Evolutionary conservation across 1,139 yeast genomes (phyloP).

Genomic region (Suhomyces terraborum): DNA sequence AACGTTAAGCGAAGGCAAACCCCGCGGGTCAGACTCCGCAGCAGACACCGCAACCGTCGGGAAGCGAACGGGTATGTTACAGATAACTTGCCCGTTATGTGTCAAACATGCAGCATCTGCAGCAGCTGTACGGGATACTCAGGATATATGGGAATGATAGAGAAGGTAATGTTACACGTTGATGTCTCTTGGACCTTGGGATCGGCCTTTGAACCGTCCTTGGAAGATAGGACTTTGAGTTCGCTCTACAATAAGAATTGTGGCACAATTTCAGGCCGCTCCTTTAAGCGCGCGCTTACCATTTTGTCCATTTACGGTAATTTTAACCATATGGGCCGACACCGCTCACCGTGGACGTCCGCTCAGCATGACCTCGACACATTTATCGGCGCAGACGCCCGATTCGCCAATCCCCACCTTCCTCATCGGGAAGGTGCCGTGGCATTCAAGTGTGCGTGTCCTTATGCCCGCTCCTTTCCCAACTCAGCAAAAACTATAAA

Average conservation of each 20-base stretch:
- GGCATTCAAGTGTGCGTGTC: not conserved
- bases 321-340: too few relatives aligned
- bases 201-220: not conserved
- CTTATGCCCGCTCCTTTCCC: slow-evolving; percentile 4
- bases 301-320: not conserved
- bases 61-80: too few relatives aligned
- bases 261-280: too few relatives aligned
- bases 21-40: not conserved
- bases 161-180: too few relatives aligned
- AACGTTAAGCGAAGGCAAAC: too few relatives aligned
- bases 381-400: not conserved
- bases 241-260: too few relatives aligned
- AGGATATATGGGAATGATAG: too few relatives aligned
- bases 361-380: too few relatives aligned
- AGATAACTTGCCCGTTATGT: not conserved
- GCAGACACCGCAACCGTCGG: not conserved
- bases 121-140: too few relatives aligned
- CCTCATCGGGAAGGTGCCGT: slow-evolving; percentile 7
- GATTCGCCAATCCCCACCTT: not conserved
- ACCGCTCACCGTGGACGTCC: too few relatives aligned
- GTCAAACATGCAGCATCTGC: not conserved
- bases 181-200: too few relatives aligned
- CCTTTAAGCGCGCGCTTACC: not conserved
- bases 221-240: not conserved
- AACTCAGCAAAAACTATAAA: slow-evolving; percentile 9